Evolutionary conservation across 192 early-diverging fungal species (phyloP).

Genomic region (Glomus cerebriforme): DNA sequence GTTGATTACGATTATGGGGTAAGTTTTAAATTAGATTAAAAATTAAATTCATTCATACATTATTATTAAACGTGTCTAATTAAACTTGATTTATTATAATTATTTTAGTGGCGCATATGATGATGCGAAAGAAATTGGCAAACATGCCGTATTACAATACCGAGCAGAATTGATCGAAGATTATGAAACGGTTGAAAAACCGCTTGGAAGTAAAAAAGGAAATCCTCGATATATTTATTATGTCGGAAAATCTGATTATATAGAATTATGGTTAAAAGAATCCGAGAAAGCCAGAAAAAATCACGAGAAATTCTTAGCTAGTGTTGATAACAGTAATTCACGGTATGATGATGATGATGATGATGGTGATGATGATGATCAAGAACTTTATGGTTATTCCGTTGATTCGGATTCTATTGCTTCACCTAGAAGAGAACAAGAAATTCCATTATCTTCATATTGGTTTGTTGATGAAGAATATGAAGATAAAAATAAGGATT

Average conservation of each 20-base stretch:
- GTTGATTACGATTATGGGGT: conserved; percentile 19
- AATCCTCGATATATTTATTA: conserved; percentile 14
- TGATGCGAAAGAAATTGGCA: background rate
- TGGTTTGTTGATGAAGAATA: too few species aligned
- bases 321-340: too few species aligned
- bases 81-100: background rate
- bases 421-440: too few species aligned
- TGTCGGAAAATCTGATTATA: background rate
- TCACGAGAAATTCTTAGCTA: too few species aligned
- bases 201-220: background rate
- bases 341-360: too few species aligned
- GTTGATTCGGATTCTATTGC: too few species aligned
- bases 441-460: too few species aligned
- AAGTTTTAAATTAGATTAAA: too few species aligned
- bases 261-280: background rate
- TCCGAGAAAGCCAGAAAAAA: too few species aligned
- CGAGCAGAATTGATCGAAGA: conserved; percentile 7
- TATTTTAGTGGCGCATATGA: background rate
- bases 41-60: background rate
- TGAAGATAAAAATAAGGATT: too few species aligned
- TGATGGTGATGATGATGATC: too few species aligned
- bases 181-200: conserved; percentile 13
- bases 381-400: too few species aligned
- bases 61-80: background rate
- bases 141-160: background rate